Conservation (phyloP, 805 yeast species). For the Wickerhamomyces queroliae region DNA sequence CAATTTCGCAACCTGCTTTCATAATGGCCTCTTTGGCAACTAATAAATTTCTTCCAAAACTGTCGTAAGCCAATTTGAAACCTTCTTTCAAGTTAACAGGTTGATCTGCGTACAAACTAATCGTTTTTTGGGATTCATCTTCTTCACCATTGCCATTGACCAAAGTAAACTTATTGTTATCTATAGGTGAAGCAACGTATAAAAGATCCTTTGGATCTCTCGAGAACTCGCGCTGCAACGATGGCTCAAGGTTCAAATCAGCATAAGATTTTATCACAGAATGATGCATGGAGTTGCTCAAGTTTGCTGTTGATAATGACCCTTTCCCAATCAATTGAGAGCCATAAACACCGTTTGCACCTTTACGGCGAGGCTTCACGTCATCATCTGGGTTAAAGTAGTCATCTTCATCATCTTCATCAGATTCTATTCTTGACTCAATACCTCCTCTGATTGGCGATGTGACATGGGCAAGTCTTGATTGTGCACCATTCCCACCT, state of each 20-base stretch:
- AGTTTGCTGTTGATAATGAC: constrained; percentile 13
- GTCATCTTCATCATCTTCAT: constrained; percentile 31
- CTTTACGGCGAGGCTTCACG: constrained; percentile 10
- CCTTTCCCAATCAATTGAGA: constrained; percentile 21
- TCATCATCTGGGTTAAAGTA: constrained; percentile 24
- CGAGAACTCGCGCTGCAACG: neutral
- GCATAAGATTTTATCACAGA: constrained; percentile 22
- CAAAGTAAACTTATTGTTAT: neutral
- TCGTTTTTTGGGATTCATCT: constrained; percentile 31
- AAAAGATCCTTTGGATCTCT: neutral
- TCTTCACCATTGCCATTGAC: constrained; percentile 12
- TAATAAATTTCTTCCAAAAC: constrained; percentile 61
- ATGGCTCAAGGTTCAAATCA: constrained; percentile 10
- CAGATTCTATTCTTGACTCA: constrained; percentile 12
- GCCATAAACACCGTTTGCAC: constrained; percentile 5
- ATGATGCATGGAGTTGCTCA: constrained; percentile 19
- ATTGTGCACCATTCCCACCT: constrained; percentile 66
- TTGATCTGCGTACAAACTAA: constrained; percentile 81
- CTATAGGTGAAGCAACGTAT: neutral
- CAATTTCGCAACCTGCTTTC: constrained; percentile 54
- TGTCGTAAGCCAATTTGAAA: constrained; percentile 62
- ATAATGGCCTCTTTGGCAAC: constrained; percentile 60
- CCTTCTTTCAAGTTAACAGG: constrained; percentile 73
- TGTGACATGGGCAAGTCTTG: constrained; percentile 29
- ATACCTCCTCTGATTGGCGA: constrained; percentile 31